A percentile compares a stretch with the other conserved stretches of the same genome.
Conservation (phyloP, 495 filamentous ascomycete species). For the Pseudoneurospora amorphoporcata region DNA sequence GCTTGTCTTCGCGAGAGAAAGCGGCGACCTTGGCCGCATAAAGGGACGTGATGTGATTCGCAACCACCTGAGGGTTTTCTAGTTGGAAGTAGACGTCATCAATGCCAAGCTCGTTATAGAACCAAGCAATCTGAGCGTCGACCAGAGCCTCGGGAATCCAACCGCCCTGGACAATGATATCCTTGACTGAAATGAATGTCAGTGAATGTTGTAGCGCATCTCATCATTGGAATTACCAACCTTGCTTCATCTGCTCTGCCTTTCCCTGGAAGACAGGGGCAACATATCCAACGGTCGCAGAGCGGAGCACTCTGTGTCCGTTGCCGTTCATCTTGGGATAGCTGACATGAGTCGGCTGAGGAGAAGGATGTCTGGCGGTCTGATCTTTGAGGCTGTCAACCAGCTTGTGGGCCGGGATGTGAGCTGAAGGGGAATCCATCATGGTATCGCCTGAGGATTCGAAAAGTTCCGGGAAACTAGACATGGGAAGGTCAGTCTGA, state of each 20-base stretch:
- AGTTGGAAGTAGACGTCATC: constrained; percentile 99
- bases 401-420: constrained; percentile 22
- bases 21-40: constrained; percentile 97
- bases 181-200: constrained; percentile 27
- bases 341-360: constrained; percentile 81
- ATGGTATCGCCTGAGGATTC: constrained; percentile 26
- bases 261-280: constrained; percentile 94
- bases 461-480: constrained; percentile 33
- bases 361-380: constrained; percentile 55
- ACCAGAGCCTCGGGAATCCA: constrained; percentile 84
- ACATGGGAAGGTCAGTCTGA: constrained; percentile 32
- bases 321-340: constrained; percentile 54
- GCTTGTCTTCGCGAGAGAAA: constrained; percentile 86
- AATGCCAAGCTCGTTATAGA: constrained; percentile 94
- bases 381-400: constrained; percentile 23
- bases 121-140: constrained; percentile 81
- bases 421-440: constrained; percentile 15
- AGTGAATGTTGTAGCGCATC: constrained; percentile 5
- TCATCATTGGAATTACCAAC: constrained; percentile 34
- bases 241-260: constrained; percentile 81
- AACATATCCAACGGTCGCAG: constrained; percentile 89
- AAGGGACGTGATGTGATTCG: constrained; percentile 86
- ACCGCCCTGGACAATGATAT: constrained; percentile 35
- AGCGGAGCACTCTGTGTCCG: constrained; percentile 59
- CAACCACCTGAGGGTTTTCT: constrained; percentile 76